Conservation (phyloP, 202 grass and related monocot species). For the Saccharum hybrid region DNA sequence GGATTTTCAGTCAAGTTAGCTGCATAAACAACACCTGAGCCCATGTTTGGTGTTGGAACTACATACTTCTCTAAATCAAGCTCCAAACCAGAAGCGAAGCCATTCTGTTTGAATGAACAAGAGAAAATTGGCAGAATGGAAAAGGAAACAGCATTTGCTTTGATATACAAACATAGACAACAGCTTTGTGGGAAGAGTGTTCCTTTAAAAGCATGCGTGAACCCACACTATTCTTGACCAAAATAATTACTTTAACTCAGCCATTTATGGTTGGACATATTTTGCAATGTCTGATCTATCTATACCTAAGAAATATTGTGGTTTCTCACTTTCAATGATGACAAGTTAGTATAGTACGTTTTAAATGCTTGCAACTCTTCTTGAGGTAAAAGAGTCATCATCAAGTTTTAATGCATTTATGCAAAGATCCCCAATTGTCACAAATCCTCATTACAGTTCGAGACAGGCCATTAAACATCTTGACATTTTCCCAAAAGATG, state of each 20-base stretch:
- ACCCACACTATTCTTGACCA: conserved; percentile 19
- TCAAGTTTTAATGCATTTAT: conserved; percentile 12
- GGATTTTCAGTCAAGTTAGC: conserved; percentile 96
- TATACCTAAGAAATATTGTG: not conserved
- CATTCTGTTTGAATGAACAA: conserved; percentile 82
- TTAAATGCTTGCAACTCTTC: conserved; percentile 8
- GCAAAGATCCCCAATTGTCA: conserved; percentile 8
- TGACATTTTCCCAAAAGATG: not conserved
- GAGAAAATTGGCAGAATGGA: conserved; percentile 59
- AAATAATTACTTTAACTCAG: conserved; percentile 17
- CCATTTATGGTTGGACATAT: conserved; percentile 29
- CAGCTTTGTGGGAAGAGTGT: conserved; percentile 24
- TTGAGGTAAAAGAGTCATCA: conserved; percentile 10
- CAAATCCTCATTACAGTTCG: not conserved
- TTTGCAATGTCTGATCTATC: conserved; percentile 28
- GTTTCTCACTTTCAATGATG: not conserved
- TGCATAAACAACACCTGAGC: conserved; percentile 76
- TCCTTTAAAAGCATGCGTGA: conserved; percentile 35
- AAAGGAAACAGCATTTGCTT: conserved; percentile 43
- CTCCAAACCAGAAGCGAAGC: conserved; percentile 76
- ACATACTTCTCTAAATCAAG: conserved; percentile 98
- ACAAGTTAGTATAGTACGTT: not conserved
- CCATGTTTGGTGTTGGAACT: conserved; percentile 80
- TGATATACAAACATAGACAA: conserved; percentile 45
- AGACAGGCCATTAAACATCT: not conserved